phyloP scores from a whole-genome alignment of 768 basidiomycete species.

The Pleurotus tuber-regium region DNA sequence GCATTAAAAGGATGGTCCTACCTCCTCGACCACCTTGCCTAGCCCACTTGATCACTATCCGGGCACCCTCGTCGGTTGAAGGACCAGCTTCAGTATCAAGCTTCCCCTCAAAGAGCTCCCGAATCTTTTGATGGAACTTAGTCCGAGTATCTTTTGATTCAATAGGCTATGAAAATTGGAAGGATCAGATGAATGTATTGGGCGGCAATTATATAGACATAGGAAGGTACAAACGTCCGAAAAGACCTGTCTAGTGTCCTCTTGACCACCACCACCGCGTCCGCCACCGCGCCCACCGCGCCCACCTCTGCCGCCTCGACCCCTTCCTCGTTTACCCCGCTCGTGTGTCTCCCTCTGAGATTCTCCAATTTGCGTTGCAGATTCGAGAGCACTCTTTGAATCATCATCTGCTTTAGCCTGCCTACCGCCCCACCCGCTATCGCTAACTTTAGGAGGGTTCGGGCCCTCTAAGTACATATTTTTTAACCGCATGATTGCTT shows the following conservation, averaged over 20 bases:
- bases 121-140: constrained; percentile 75
- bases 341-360: constrained; percentile 24
- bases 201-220: constrained; percentile 12
- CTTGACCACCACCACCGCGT: constrained; percentile 41
- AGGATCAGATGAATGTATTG: constrained; percentile 11
- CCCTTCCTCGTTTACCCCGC: constrained; percentile 35
- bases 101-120: constrained; percentile 79
- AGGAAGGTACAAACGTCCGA: constrained; percentile 65
- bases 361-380: constrained; percentile 14
- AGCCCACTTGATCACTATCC: constrained; percentile 80
- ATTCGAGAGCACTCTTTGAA: constrained; percentile 15
- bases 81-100: constrained; percentile 81
- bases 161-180: constrained; percentile 60
- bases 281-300: constrained; percentile 46
- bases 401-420: constrained; percentile 26
- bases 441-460: constrained; percentile 69
- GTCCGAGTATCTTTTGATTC: constrained; percentile 77
- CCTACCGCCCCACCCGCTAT: constrained; percentile 71
- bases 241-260: constrained; percentile 72
- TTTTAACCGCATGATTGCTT: constrained; percentile 61
- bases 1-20: constrained; percentile 12
- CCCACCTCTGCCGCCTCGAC: constrained; percentile 38
- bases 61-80: constrained; percentile 63
- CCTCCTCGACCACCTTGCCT: constrained; percentile 43
- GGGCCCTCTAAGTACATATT: constrained; percentile 79